A percentile compares a stretch with the other conserved stretches of the same genome.
Conservation (phyloP, 2,329 filamentous ascomycete species). For the Didymella sp. region DNA sequence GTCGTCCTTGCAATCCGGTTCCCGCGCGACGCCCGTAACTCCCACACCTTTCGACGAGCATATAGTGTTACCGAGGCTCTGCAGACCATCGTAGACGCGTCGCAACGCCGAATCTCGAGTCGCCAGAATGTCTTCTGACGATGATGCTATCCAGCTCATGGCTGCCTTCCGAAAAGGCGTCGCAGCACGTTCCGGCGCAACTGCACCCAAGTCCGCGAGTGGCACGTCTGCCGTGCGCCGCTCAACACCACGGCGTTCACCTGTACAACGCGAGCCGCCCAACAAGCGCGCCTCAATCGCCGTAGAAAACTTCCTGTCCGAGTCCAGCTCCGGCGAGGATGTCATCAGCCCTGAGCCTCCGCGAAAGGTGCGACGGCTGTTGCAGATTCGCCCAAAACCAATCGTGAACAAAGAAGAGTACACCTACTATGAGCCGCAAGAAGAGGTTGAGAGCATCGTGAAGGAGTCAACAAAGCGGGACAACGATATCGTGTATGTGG, state of each 20-base stretch:
- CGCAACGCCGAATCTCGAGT: background rate
- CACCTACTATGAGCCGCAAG: conserved; percentile 39
- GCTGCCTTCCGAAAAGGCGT: conserved; percentile 33
- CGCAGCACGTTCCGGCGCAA: conserved; percentile 2
- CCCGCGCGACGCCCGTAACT: background rate
- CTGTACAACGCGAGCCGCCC: background rate
- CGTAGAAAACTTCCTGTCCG: conserved; percentile 22
- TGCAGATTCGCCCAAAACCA: conserved; percentile 38
- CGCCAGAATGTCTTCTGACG: conserved; percentile 36
- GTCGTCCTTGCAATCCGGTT: background rate
- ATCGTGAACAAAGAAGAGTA: conserved; percentile 44
- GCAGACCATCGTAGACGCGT: background rate
- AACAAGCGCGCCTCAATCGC: conserved; percentile 24
- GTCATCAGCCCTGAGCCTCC: background rate
- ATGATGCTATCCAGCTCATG: conserved; percentile 36
- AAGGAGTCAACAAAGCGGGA: conserved; percentile 45
- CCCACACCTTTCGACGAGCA: background rate
- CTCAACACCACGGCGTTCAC: conserved; percentile 1
- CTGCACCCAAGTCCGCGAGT: background rate
- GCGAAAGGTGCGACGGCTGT: conserved; percentile 19
- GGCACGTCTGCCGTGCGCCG: background rate
- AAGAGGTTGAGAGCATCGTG: conserved; percentile 51
- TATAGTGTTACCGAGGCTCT: background rate
- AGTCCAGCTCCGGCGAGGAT: conserved; percentile 23
- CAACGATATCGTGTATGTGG: conserved; percentile 50